Base-by-base conservation (phyloP, 1,139 yeast genomes). In the Yamadazyma spencermartinsiae region DNA sequence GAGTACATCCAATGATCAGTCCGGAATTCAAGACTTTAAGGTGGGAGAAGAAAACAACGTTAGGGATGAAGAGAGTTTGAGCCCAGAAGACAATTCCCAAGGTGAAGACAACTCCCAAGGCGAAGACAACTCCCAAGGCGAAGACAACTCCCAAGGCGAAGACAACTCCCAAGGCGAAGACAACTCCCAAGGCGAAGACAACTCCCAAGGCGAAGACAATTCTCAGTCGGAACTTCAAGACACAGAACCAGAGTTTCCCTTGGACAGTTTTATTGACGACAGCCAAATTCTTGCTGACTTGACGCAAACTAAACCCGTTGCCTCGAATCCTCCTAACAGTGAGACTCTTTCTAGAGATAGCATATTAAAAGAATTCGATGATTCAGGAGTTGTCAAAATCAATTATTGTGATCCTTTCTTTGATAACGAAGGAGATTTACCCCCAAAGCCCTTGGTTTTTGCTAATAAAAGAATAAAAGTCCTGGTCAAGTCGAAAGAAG, bases 361-460 rank as follows among this genome's bases (percentile, higher is more conserved):
- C 8, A 60, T 76, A 1, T 37, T 60, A 12, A 54, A 63, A 12
- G 56, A 67, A 1, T 63, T 83, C 29, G 76, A 73, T 20, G 51
- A 58, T 0, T 50, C 57, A 24, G 82, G 81, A 0, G 49, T 74
- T 4, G 72, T 84, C 1, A 68, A 74, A 44, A 61, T 78, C 9
- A 72, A 79, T 15, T 83, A 84, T 52, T 44, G 51, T 2, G 85
- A 78, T 43, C 96, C 96, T 0, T 79, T 63, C 48, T 89, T 78
- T 50, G 74, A 81, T 17, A 65, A 71, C 23, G 58, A 65, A 0
- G 53, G 56, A 1, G 86, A 85, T 46, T 63, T 77, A 4, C 82
- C 83, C 1, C 38, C 60, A 1, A 65, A 63, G 19, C 82, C 94
- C 0, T 71, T 82, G 42, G 59, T 77, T 2, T 82, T 80, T 60